A percentile compares a stretch with the other conserved stretches of the same genome.
Evolutionary conservation across 306 rosid species (phyloP).

Genomic region (Urtica urens): DNA sequence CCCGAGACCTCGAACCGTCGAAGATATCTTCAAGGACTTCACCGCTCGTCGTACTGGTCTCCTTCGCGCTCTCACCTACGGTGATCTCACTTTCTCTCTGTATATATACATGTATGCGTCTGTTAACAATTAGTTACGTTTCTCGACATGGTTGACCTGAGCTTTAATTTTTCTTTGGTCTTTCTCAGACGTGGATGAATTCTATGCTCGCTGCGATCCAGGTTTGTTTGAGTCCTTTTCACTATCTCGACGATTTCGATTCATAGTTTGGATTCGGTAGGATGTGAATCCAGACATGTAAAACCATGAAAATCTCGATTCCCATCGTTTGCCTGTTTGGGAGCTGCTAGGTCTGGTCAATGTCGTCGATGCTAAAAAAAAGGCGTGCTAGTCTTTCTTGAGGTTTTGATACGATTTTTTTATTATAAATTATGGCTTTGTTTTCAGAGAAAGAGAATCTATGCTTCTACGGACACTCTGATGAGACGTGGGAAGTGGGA

Average conservation of each 20-base stretch:
- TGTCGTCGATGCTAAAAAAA: too few relatives aligned
- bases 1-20: slow-evolving; percentile 38
- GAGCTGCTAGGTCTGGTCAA: neutral
- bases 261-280: neutral
- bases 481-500: slow-evolving; percentile 47
- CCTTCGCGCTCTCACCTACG: slow-evolving; percentile 44
- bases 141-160: neutral
- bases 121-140: neutral
- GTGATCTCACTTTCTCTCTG: slow-evolving; percentile 18
- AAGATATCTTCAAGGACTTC: slow-evolving; percentile 58
- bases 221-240: slow-evolving; percentile 20
- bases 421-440: neutral
- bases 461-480: slow-evolving; percentile 45
- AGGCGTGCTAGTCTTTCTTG: too few relatives aligned
- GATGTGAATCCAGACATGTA: too few relatives aligned
- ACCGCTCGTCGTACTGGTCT: slow-evolving; percentile 40
- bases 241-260: neutral
- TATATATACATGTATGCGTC: neutral
- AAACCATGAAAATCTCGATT: too few relatives aligned
- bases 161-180: neutral
- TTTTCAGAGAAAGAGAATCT: slow-evolving; percentile 40
- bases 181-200: slow-evolving; percentile 35
- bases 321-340: too few relatives aligned
- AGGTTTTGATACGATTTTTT: neutral
- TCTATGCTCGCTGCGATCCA: slow-evolving; percentile 47